Evolutionary conservation across 495 filamentous ascomycete species (phyloP).

Genomic region (Pyrenula aspistea): DNA sequence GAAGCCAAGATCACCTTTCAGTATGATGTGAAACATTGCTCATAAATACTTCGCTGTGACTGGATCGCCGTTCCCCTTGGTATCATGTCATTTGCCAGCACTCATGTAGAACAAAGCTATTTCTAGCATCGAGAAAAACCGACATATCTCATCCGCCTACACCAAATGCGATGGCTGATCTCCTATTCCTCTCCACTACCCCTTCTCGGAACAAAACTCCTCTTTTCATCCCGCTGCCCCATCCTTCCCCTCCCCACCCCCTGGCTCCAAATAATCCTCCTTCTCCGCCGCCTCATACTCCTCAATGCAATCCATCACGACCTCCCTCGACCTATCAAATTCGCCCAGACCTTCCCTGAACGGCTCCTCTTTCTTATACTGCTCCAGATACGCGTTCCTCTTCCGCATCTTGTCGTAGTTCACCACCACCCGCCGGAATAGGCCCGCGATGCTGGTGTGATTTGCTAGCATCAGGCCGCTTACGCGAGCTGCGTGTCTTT

Average conservation of each 20-base stretch:
- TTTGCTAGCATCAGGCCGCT: slow-evolving; percentile 96
- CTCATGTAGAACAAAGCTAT: too few relatives aligned
- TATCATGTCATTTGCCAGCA: too few relatives aligned
- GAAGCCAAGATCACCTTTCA: too few relatives aligned
- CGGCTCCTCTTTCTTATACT: slow-evolving; percentile 85
- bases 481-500: slow-evolving; percentile 67
- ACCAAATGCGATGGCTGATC: too few relatives aligned
- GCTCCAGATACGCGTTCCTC: slow-evolving; percentile 91
- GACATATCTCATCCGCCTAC: too few relatives aligned
- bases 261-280: slow-evolving; percentile 71
- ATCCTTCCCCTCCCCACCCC: slow-evolving; percentile 36
- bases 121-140: too few relatives aligned
- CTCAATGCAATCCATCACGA: slow-evolving; percentile 74
- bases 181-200: too few relatives aligned
- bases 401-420: slow-evolving; percentile 90
- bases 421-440: slow-evolving; percentile 84
- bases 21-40: too few relatives aligned
- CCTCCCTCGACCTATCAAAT: slow-evolving; percentile 87
- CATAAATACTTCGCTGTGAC: too few relatives aligned
- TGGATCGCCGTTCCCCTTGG: too few relatives aligned
- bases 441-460: slow-evolving; percentile 91
- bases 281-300: slow-evolving; percentile 96
- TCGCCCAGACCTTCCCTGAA: slow-evolving; percentile 85
- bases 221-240: too few relatives aligned
- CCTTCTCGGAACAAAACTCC: too few relatives aligned